A percentile compares a stretch with the other conserved stretches of the same genome.
phyloP scores from a whole-genome alignment of 2,329 filamentous ascomycete genomes.

The Pyrenochaeta sp. region DNA sequence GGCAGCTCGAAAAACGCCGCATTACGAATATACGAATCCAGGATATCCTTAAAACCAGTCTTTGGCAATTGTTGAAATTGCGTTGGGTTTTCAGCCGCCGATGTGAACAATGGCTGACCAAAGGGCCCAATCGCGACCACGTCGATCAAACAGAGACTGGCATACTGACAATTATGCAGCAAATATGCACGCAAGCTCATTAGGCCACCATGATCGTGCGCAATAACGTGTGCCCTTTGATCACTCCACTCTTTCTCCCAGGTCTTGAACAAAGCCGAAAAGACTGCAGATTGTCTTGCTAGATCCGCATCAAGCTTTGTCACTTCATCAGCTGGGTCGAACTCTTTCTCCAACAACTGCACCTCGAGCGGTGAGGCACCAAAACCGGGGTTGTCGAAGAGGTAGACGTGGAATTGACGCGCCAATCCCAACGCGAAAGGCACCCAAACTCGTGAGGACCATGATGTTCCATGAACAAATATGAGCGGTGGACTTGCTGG shows the following conservation, averaged over 20 bases:
- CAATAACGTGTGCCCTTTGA: slow-evolving; percentile 23
- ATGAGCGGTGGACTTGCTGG: slow-evolving; percentile 16
- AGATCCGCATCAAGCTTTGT: slow-evolving; percentile 21
- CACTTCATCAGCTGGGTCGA: slow-evolving; percentile 4
- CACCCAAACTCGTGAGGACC: slow-evolving; percentile 28
- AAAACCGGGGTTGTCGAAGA: slow-evolving; percentile 33
- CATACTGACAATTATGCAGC: slow-evolving; percentile 22
- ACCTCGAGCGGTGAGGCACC: slow-evolving; percentile 23
- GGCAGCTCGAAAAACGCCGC: slow-evolving; percentile 16
- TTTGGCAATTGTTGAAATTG: slow-evolving; percentile 23
- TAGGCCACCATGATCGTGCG: slow-evolving; percentile 29
- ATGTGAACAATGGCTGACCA: slow-evolving; percentile 25
- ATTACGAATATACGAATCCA: slow-evolving; percentile 29
- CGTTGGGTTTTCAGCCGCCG: slow-evolving; percentile 18
- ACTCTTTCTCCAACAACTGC: not conserved
- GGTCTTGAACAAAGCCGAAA: slow-evolving; percentile 21
- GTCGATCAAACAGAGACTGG: slow-evolving; percentile 27
- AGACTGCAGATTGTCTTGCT: slow-evolving; percentile 25
- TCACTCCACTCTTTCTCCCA: slow-evolving; percentile 18
- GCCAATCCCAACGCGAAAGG: slow-evolving; percentile 25
- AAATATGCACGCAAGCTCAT: slow-evolving; percentile 30
- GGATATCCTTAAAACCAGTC: slow-evolving; percentile 24
- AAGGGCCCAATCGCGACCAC: slow-evolving; percentile 33
- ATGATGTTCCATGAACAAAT: slow-evolving; percentile 35
- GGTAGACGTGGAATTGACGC: slow-evolving; percentile 22